Evolutionary conservation across 306 rosid genomes (phyloP).

Genomic region (Mimosa bimucronata): DNA sequence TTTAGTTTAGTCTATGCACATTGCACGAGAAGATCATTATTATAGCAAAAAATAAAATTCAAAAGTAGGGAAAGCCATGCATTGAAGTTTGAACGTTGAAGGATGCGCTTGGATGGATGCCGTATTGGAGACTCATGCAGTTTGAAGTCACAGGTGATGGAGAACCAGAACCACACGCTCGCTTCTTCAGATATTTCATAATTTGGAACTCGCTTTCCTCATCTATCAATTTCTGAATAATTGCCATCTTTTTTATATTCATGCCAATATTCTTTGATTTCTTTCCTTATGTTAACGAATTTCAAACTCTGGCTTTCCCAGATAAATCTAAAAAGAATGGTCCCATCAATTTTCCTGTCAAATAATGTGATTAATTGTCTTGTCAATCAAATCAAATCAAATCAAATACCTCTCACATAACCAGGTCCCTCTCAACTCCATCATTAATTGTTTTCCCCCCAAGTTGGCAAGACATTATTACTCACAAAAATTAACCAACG

Average conservation of each 20-base stretch:
- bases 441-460: neutral
- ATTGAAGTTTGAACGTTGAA: neutral
- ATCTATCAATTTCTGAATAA: neutral
- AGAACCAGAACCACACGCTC: neutral
- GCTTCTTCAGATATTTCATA: neutral
- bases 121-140: neutral
- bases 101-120: neutral
- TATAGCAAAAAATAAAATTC: neutral
- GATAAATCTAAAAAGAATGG: neutral
- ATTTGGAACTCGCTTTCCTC: neutral
- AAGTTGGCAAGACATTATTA: too few relatives aligned
- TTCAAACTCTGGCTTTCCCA: neutral
- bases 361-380: neutral
- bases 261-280: neutral
- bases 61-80: neutral
- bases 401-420: neutral
- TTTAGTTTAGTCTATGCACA: neutral
- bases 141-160: neutral
- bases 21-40: neutral
- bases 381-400: constrained; percentile 20
- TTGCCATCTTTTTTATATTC: neutral
- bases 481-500: too few relatives aligned
- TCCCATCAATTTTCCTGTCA: neutral
- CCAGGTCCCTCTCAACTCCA: neutral
- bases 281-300: neutral